Conservation (phyloP, 2,329 filamentous ascomycete genomes). For the Cordyceps javanica region DNA sequence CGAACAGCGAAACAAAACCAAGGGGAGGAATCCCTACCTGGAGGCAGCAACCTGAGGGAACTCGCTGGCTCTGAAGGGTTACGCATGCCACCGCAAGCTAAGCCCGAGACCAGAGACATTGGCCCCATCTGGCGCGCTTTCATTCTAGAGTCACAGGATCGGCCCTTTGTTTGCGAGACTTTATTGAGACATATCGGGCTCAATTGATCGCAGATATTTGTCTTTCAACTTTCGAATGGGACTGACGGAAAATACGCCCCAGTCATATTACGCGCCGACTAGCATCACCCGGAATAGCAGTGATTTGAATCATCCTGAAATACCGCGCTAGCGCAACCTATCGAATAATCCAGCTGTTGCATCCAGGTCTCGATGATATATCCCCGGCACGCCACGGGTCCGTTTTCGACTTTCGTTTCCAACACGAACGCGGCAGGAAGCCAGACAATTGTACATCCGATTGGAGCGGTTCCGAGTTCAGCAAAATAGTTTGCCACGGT, state of each 20-base stretch:
- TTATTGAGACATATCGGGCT: not conserved
- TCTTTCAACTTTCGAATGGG: constrained; percentile 1
- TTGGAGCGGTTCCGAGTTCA: not conserved
- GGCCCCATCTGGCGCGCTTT: constrained; percentile 9
- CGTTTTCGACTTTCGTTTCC: not conserved
- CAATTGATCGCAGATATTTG: not conserved
- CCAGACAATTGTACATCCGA: not conserved
- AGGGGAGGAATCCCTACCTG: not conserved
- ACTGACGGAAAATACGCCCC: constrained; percentile 7
- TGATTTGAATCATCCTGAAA: constrained; percentile 1
- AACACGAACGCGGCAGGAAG: not conserved
- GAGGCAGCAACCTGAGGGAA: not conserved
- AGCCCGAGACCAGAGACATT: constrained; percentile 9
- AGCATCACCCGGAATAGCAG: constrained; percentile 4
- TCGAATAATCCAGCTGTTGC: not conserved
- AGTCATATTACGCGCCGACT: constrained; percentile 1
- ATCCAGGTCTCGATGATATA: not conserved
- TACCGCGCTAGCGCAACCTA: not conserved
- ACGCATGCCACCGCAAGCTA: not conserved
- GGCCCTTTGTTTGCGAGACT: constrained; percentile 11
- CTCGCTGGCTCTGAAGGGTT: not conserved
- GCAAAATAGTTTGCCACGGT: not conserved
- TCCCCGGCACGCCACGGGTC: not conserved
- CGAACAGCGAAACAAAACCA: not conserved
- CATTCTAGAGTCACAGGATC: constrained; percentile 1